These are phyloP conservation scores for Penicillium aurantiogriseum DNA, from an alignment of 2,329 filamentous ascomycete genomes.

Conservation along the genomic window DNA sequence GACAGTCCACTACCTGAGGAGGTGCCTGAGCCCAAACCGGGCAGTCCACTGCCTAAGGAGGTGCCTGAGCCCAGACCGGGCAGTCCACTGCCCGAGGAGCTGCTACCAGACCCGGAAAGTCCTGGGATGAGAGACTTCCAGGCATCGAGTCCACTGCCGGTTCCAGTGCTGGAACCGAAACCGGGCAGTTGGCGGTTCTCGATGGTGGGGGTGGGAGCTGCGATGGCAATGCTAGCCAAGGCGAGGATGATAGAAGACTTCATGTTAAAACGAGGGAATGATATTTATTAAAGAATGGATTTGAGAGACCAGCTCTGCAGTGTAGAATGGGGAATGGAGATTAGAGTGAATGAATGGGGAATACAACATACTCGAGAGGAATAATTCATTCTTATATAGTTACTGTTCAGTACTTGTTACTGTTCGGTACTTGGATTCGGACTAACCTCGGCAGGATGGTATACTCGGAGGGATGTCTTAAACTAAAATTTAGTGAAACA, in stretches of 20 bases:
- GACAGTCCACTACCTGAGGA: neutral
- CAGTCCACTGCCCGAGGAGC: neutral
- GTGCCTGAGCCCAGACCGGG: too few species aligned
- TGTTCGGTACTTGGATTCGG: neutral
- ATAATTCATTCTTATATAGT: neutral
- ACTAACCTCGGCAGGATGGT: neutral
- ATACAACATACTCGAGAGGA: too few species aligned
- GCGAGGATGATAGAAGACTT: constrained; percentile 24
- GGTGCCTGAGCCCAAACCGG: too few species aligned
- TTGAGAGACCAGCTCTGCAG: constrained; percentile 19
- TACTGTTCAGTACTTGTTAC: neutral
- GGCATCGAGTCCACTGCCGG: constrained; percentile 12
- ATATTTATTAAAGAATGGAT: neutral
- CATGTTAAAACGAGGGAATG: constrained; percentile 15
- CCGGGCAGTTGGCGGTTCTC: constrained; percentile 22
- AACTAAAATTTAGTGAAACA: constrained; percentile 1
- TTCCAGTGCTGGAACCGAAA: constrained; percentile 10
- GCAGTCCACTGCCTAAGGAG: neutral
- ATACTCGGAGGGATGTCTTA: neutral
- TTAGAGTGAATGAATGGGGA: neutral
- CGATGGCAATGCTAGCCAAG: constrained; percentile 23
- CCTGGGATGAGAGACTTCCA: neutral
- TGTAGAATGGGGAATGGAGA: neutral
- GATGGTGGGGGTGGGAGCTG: constrained; percentile 27
- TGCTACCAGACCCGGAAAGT: neutral